A percentile compares a stretch with the other conserved stretches of the same genome.
These are phyloP conservation scores for Fomitopsis pulvina DNA, from an alignment of 768 basidiomycete genomes.

Conservation along the genomic window DNA sequence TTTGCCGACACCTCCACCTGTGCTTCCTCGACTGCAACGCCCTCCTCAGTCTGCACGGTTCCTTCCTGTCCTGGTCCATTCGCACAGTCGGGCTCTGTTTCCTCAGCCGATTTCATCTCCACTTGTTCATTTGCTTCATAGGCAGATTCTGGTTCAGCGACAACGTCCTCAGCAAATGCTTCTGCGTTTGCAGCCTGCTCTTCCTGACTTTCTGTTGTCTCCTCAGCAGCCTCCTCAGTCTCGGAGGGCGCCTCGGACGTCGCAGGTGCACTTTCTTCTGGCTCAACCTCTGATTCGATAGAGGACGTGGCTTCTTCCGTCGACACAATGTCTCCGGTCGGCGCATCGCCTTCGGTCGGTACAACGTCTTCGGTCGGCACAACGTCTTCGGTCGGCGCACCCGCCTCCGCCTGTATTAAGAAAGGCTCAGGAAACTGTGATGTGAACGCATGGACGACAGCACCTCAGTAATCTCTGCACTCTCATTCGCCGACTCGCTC, in stretches of 20 bases:
- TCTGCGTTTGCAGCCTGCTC: not conserved
- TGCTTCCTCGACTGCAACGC: not conserved
- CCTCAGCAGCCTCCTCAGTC: not conserved
- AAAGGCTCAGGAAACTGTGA: not conserved
- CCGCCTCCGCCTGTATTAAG: not conserved
- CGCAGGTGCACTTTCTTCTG: not conserved
- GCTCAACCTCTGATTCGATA: not conserved
- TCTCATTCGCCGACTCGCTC: not conserved
- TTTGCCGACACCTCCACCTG: not conserved
- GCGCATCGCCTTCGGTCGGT: not conserved
- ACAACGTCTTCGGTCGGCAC: not conserved
- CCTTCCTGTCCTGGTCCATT: not conserved
- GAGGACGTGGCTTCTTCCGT: not conserved
- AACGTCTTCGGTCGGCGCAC: not conserved
- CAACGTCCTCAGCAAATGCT: not conserved
- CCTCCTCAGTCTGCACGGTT: not conserved
- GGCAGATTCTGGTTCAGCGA: not conserved
- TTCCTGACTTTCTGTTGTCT: not conserved
- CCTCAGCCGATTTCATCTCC: not conserved
- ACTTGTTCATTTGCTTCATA: not conserved
- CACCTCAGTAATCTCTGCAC: not conserved
- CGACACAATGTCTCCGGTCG: not conserved
- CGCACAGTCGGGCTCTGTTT: not conserved
- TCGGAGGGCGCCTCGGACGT: not conserved
- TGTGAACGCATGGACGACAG: not conserved